These are phyloP conservation scores for Pulveroboletus sp. DNA, from an alignment of 768 basidiomycete genomes.

Conservation along the genomic window DNA sequence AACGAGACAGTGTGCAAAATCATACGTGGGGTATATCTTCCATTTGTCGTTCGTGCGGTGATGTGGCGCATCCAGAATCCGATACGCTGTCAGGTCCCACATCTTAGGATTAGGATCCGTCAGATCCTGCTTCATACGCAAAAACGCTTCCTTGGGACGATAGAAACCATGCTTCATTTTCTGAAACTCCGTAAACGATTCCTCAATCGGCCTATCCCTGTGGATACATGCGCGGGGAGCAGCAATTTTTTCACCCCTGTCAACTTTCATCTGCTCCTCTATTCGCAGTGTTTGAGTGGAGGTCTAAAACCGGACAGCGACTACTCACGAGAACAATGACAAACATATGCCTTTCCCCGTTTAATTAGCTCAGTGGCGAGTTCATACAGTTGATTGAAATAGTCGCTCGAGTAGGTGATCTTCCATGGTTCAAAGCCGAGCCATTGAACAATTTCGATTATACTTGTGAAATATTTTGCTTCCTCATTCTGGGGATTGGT, in stretches of 20 bases:
- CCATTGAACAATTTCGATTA: conserved; percentile 93
- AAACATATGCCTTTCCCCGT: conserved; percentile 91
- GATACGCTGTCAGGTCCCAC: conserved; percentile 99
- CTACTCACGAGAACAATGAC: conserved; percentile 87
- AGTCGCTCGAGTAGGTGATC: conserved; percentile 98
- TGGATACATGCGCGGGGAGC: conserved; percentile 83
- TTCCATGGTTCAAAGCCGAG: conserved; percentile 97
- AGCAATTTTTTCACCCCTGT: conserved; percentile 81
- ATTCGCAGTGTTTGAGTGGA: conserved; percentile 7
- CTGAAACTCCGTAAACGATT: conserved; percentile 85
- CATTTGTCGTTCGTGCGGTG: conserved; percentile 91
- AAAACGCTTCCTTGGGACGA: conserved; percentile 83
- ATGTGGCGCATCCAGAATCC: conserved; percentile 85
- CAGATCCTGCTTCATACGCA: conserved; percentile 97
- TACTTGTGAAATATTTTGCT: conserved; percentile 92
- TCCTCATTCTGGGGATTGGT: conserved; percentile 99
- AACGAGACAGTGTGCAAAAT: conserved; percentile 96
- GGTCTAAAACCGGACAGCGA: not conserved
- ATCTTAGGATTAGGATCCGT: conserved; percentile 93
- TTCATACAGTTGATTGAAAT: conserved; percentile 83
- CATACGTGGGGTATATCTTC: conserved; percentile 98
- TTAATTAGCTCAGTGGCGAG: conserved; percentile 86
- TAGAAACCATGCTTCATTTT: conserved; percentile 90
- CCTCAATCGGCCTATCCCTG: conserved; percentile 76
- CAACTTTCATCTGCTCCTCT: conserved; percentile 91